Evolutionary conservation across 2,329 filamentous ascomycete species (phyloP), one percentile per base, ranked within the genome.

Genomic region (Leptographium radiaticola): DNA sequence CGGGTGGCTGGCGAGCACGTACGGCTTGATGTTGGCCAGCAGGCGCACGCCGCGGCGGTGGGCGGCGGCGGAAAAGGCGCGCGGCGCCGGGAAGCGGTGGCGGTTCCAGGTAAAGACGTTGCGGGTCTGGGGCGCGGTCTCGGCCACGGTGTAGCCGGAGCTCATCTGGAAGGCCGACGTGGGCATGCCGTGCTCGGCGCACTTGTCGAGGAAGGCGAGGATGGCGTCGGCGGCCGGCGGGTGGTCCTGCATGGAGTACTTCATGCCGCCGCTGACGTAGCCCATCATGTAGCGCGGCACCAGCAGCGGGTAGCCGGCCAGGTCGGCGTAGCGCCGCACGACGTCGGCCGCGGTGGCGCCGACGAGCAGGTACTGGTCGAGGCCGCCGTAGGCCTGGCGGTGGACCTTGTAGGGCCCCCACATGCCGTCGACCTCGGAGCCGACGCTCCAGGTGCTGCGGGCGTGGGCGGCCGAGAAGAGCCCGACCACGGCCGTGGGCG

Each of bases 381-480:
- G 70, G 0, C 85, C 85, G 25, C 85, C 84, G 58, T 83, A 77
- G 56, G 85, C 81, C 65, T 88, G 84, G 9, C 84, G 76, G 61
- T 86, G 86, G 20, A 86, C 81, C 64, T 87, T 87, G 75, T 81
- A 87, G 55, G 77, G 77, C 0, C 84, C 84, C 83, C 84, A 88
- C 68, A 87, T 76, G 33, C 84, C 84, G 62, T 89, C 85, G 66
- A 88, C 83, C 65, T 88, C 84, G 1, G 80, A 79, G 2, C 84
- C 85, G 9, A 88, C 72, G 10, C 77, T 78, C 70, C 82, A 87
- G 16, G 74, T 75, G 0, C 81, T 83, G 51, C 84, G 70, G 0
- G 75, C 72, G 61, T 87, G 81, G 2, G 77, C 79, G 0, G 82
- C 83, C 0, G 84, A 87, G 64, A 88, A 86, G 18, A 83, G 75